Evolutionary conservation across 2,329 filamentous ascomycete genomes (phyloP), one percentile per base, ranked within the genome.

Genomic region (Penicillium griseofulvum): DNA sequence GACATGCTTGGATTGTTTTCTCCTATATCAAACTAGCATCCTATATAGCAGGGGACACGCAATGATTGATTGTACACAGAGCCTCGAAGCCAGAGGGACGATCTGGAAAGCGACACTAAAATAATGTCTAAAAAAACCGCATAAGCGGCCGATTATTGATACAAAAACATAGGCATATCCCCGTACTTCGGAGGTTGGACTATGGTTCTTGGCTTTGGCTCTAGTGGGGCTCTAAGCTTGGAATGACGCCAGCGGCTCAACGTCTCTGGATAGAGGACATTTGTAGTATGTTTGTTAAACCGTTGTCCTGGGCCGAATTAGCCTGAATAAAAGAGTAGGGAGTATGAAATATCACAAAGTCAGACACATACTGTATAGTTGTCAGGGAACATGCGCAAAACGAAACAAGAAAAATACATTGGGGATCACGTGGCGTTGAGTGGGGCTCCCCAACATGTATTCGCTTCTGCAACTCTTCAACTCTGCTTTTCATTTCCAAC

Each of bases 391-490:
- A 38, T 19, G 43, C 33, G 29, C 29, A 46, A 46, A n/a, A 33
- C 9, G 4, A 31, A 12, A 57, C 49, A 42, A 43, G 6, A 12
- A 52, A 34, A 34, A 46, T 52, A 55, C 55, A 52, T 52, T 63
- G 58, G 54, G 59, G 33, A 59, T 74, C 69, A 72, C 69, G 67
- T 71, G 68, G 61, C 54, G 56, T 45, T 26, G 37, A 58, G 64
- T 66, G 63, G 68, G 68, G 63, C 54, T 57, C 63, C 68, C 69
- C 71, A 72, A 71, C 70, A 70, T 49, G 59, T 64, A 68, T 68
- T 50, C 48, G 19, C 28, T 16, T 49, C 28, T 29, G 33, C 65
- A 63, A 44, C 31, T 59, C 41, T 39, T 58, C 55, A 50, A 39
- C 45, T 56, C 49, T 52, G 55, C 36, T 36, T 17, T 51, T 34